Evolutionary conservation across 2,329 filamentous ascomycete genomes (phyloP).

Genomic region (Fusarium buxicola): DNA sequence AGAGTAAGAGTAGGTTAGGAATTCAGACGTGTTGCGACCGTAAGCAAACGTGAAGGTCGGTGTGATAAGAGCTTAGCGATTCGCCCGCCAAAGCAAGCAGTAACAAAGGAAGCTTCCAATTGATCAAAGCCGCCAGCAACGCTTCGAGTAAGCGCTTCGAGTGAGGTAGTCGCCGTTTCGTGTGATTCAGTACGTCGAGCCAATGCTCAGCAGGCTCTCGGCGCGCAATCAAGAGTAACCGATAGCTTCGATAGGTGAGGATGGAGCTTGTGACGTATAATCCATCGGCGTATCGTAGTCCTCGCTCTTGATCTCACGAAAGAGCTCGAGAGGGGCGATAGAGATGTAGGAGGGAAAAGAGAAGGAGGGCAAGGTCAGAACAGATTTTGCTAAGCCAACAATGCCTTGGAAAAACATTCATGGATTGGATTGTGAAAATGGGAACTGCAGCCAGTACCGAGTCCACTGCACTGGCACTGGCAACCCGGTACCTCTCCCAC

Average conservation of each 20-base stretch:
- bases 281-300: conserved; percentile 16
- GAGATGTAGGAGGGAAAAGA: conserved; percentile 5
- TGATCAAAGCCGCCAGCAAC: not conserved
- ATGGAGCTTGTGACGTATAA: conserved; percentile 15
- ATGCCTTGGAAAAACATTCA: conserved; percentile 28
- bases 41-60: not conserved
- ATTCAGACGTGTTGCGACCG: conserved; percentile 13
- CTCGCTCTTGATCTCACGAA: not conserved
- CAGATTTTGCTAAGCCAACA: conserved; percentile 25
- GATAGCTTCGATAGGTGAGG: conserved; percentile 27
- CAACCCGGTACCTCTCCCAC: conserved; percentile 18
- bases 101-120: conserved; percentile 17
- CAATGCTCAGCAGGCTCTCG: not conserved
- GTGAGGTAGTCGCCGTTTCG: conserved; percentile 1
- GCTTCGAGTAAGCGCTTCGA: no score
- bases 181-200: conserved; percentile 32
- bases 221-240: conserved; percentile 31
- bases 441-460: conserved; percentile 14
- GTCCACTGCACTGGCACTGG: conserved; percentile 13
- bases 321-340: conserved; percentile 7
- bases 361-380: conserved; percentile 20
- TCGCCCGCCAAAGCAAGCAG: conserved; percentile 10
- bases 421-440: conserved; percentile 21
- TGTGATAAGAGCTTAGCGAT: conserved; percentile 17
- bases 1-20: conserved; percentile 13